phyloP scores from a whole-genome alignment of 2,329 filamentous ascomycete species.

The Microdochium bolleyi region DNA sequence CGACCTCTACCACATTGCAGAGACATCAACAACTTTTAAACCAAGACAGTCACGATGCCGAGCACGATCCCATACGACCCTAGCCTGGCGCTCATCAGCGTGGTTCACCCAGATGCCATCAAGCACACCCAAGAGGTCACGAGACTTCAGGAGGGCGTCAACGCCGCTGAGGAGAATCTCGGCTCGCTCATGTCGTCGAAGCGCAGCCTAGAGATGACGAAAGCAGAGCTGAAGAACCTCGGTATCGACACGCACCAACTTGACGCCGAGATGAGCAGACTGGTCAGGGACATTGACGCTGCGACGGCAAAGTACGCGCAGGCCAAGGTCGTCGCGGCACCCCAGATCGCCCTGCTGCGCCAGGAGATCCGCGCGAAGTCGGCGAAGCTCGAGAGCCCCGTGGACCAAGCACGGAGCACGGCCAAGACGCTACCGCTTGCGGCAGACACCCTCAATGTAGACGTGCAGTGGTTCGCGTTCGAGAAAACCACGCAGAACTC shows the following conservation, averaged over 20 bases:
- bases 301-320: conserved; percentile 4
- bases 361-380: conserved; percentile 2
- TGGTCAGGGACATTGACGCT: not conserved
- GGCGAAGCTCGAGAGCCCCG: conserved; percentile 5
- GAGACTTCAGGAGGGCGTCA: conserved; percentile 2
- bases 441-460: conserved; percentile 9
- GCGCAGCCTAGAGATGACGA: conserved; percentile 8
- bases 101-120: conserved; percentile 4
- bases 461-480: conserved; percentile 9
- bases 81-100: conserved; percentile 4
- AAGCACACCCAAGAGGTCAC: conserved; percentile 4
- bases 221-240: conserved; percentile 7
- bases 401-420: conserved; percentile 6
- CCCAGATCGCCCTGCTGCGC: conserved; percentile 3
- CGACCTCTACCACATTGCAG: no score
- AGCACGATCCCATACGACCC: conserved; percentile 7
- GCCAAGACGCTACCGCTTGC: conserved; percentile 9
- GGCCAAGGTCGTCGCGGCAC: conserved; percentile 3
- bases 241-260: conserved; percentile 4
- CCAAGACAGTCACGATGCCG: conserved; percentile 4
- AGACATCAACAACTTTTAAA: no score
- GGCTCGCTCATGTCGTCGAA: conserved; percentile 5
- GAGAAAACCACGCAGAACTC: conserved; percentile 5
- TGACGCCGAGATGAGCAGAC: not conserved
- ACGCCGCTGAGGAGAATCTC: conserved; percentile 6